Conservation (phyloP, 2,329 filamentous ascomycete species). For the Cladosporium austrohemisphaericum region DNA sequence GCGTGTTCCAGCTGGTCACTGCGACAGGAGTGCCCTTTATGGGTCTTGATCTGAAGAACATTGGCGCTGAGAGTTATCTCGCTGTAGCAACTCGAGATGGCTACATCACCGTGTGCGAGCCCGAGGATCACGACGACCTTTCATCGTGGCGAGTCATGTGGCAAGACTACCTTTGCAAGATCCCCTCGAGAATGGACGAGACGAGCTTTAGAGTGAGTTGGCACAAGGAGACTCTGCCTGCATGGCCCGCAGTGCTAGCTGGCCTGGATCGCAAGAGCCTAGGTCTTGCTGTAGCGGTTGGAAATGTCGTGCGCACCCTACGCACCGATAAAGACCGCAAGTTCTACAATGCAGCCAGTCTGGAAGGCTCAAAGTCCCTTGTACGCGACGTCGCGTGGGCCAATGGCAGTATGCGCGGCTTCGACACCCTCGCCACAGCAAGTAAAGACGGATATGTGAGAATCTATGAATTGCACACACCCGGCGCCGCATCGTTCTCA, state of each 20-base stretch:
- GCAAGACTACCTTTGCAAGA: conserved; percentile 67
- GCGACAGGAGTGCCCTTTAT: conserved; percentile 68
- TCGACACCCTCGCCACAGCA: conserved; percentile 85
- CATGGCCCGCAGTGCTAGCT: conserved; percentile 71
- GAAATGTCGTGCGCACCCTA: conserved; percentile 79
- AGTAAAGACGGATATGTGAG: conserved; percentile 88
- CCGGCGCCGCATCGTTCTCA: conserved; percentile 48
- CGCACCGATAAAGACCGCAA: conserved; percentile 70
- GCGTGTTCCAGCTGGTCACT: conserved; percentile 58
- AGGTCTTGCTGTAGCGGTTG: conserved; percentile 77
- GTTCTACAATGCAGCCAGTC: conserved; percentile 78
- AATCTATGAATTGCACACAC: conserved; percentile 75
- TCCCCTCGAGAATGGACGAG: conserved; percentile 76
- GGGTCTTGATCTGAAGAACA: conserved; percentile 82
- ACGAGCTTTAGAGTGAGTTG: conserved; percentile 82
- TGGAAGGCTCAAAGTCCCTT: conserved; percentile 69
- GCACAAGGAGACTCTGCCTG: conserved; percentile 79
- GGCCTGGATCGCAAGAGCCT: conserved; percentile 78
- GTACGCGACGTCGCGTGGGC: conserved; percentile 87
- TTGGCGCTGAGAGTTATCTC: conserved; percentile 79
- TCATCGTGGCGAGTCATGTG: conserved; percentile 72
- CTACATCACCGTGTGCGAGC: conserved; percentile 75
- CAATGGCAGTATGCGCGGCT: conserved; percentile 82
- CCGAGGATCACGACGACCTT: conserved; percentile 76
- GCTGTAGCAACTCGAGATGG: conserved; percentile 82